Percentiles rank a stretch among this genome's conserved stretches.
phyloP scores from a whole-genome alignment of 345 rosid genomes.

The Draba incana region DNA sequence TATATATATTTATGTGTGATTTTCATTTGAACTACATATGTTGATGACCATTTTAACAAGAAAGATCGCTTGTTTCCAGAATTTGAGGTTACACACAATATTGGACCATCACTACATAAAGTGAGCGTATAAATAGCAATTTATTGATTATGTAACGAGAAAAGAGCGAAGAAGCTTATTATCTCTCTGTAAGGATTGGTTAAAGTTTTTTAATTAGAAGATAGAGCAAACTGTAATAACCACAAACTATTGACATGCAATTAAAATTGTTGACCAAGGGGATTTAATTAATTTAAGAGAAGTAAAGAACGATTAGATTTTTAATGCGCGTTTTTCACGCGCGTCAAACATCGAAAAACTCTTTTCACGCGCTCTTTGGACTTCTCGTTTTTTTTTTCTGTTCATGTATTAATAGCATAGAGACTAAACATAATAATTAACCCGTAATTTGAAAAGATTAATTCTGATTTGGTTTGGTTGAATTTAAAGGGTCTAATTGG shows the following conservation, averaged over 20 bases:
- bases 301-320: neutral
- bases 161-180: neutral
- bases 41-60: too few relatives aligned
- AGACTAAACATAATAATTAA: neutral
- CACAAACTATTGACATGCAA: neutral
- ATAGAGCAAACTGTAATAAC: neutral
- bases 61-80: too few relatives aligned
- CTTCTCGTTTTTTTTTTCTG: neutral
- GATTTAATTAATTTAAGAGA: neutral
- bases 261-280: constrained; percentile 30
- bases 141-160: neutral
- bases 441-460: too few relatives aligned
- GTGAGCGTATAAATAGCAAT: constrained; percentile 5
- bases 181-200: neutral
- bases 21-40: too few relatives aligned
- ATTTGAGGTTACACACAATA: neutral
- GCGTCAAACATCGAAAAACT: constrained; percentile 24
- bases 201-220: neutral
- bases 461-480: too few relatives aligned
- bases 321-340: constrained; percentile 31
- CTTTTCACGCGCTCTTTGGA: constrained; percentile 29
- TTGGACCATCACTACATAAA: constrained; percentile 14
- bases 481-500: too few relatives aligned
- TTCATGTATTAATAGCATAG: neutral
- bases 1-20: too few relatives aligned